Conservation (phyloP, 257 asterid species). For the Thymus mandschuricus region DNA sequence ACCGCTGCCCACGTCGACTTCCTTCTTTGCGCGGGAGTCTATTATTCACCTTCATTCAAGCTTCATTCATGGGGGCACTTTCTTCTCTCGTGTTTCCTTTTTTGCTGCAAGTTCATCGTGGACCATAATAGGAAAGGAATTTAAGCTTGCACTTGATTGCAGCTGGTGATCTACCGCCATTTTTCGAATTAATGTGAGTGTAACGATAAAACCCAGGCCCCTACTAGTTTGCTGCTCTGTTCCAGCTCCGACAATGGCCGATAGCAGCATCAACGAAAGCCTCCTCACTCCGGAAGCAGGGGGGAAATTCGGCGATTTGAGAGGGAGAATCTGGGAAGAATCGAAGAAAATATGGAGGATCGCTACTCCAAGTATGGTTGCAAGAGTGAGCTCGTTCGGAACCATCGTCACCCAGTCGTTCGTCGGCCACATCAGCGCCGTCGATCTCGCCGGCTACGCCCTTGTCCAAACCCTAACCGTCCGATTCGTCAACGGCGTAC, state of each 20-base stretch:
- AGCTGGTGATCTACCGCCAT: too few relatives aligned
- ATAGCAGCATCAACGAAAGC: slow-evolving; percentile 1
- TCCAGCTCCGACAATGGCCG: background rate
- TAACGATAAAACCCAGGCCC: background rate
- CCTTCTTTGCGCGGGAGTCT: too few relatives aligned
- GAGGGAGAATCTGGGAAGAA: slow-evolving; percentile 19
- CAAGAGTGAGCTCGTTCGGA: slow-evolving; percentile 27
- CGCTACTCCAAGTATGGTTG: slow-evolving; percentile 14
- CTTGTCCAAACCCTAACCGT: slow-evolving; percentile 22
- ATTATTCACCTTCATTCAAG: too few relatives aligned
- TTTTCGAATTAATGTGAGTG: too few relatives aligned
- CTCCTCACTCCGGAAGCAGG: background rate
- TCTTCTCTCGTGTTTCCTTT: too few relatives aligned
- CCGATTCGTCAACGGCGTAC: slow-evolving; percentile 17
- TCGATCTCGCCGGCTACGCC: slow-evolving; percentile 27
- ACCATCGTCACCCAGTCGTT: slow-evolving; percentile 21
- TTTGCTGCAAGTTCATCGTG: too few relatives aligned
- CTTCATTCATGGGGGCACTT: too few relatives aligned
- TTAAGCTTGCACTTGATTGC: too few relatives aligned
- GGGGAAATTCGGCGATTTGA: background rate
- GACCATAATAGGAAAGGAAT: too few relatives aligned
- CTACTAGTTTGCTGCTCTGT: background rate
- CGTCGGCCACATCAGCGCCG: slow-evolving; percentile 16
- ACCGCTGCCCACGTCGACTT: too few relatives aligned
- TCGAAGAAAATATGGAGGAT: slow-evolving; percentile 31